These are phyloP conservation scores for Hemerocallis citrina DNA, from an alignment of 106 monocot species.

Conservation along the genomic window DNA sequence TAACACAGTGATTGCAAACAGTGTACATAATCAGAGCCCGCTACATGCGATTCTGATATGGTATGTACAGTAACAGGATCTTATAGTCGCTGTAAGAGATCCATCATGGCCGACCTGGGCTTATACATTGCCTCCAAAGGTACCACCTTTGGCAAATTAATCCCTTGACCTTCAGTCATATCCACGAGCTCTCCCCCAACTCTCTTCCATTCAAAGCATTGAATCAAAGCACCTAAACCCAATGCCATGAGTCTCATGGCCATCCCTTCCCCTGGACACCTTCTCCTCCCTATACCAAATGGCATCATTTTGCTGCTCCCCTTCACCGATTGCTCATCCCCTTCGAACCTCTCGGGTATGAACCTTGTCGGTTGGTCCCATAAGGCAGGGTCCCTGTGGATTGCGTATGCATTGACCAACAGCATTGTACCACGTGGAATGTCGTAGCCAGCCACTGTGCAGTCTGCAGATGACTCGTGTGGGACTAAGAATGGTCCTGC, in stretches of 20 bases:
- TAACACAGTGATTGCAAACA: no score
- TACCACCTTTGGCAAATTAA: constrained; percentile 5
- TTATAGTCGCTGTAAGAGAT: no score
- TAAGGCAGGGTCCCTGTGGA: constrained; percentile 20
- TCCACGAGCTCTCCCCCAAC: constrained; percentile 6
- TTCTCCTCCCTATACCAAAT: constrained; percentile 15
- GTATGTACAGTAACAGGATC: no score
- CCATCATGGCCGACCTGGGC: constrained; percentile 4
- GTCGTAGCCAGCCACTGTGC: constrained; percentile 10
- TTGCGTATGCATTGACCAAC: constrained; percentile 23
- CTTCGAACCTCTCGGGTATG: constrained; percentile 32
- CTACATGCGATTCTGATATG: no score
- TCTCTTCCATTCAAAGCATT: constrained; percentile 12
- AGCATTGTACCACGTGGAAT: constrained; percentile 22
- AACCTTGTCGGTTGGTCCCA: constrained; percentile 25
- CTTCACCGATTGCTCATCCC: neutral
- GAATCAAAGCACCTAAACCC: constrained; percentile 12
- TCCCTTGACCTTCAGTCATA: neutral
- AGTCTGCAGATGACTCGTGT: constrained; percentile 16
- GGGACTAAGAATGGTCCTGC: constrained; percentile 14
- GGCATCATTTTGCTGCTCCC: neutral
- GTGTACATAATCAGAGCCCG: no score
- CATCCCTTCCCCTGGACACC: constrained; percentile 5
- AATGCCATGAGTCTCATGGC: neutral
- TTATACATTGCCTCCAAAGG: constrained; percentile 13